Evolutionary conservation across 176 grass and related monocot species (phyloP).

Genomic region (Elaeis guineensis): DNA sequence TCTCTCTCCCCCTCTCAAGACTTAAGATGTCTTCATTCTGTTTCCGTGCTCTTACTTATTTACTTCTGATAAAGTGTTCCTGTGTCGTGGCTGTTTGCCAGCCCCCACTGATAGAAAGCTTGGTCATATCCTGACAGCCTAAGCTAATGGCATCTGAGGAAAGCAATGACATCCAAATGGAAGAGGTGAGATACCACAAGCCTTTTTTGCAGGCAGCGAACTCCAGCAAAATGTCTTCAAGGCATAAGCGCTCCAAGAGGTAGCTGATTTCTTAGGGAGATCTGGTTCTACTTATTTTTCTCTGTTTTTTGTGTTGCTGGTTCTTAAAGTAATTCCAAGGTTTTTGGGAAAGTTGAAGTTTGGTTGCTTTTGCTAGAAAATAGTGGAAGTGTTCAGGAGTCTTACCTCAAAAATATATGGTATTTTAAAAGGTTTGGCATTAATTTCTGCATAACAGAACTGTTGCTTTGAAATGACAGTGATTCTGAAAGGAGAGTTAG

Average conservation of each 20-base stretch:
- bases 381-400: too few species aligned
- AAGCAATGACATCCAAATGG: slow-evolving; percentile 1
- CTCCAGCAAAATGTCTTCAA: slow-evolving; percentile 2
- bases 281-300: slow-evolving; percentile 3
- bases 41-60: too few species aligned
- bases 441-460: slow-evolving; percentile 7
- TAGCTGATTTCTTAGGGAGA: slow-evolving; percentile 1
- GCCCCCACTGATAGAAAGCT: not conserved
- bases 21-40: too few species aligned
- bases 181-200: not conserved
- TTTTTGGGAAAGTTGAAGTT: too few species aligned
- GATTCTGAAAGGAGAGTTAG: slow-evolving; percentile 38
- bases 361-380: too few species aligned
- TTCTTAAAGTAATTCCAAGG: too few species aligned
- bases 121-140: not conserved
- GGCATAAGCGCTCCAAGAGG: not conserved
- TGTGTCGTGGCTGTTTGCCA: too few species aligned
- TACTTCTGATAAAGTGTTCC: too few species aligned
- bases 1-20: too few species aligned
- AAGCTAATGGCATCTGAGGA: not conserved
- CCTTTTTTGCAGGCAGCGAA: not conserved
- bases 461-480: slow-evolving; percentile 38
- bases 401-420: too few species aligned
- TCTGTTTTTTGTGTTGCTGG: not conserved
- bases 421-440: not conserved